Percentiles rank a stretch among this genome's conserved stretches.
Evolutionary conservation across 176 grass and related monocot genomes (phyloP).

Genomic region (Typha latifolia): DNA sequence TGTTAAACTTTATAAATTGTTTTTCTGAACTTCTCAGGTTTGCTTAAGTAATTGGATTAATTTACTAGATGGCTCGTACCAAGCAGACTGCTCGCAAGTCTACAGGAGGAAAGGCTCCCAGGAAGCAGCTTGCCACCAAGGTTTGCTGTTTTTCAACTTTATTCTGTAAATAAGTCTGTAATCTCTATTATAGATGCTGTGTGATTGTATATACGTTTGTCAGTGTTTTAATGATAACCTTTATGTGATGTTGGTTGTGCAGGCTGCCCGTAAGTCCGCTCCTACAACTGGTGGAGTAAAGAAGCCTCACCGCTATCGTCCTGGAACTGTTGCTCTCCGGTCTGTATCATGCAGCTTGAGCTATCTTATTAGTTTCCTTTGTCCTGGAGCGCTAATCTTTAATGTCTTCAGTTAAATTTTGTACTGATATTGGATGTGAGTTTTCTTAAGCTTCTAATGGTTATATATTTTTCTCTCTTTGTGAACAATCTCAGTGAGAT

Average conservation of each 20-base stretch:
- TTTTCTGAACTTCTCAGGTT: neutral
- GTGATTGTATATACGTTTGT: neutral
- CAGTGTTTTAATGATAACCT: neutral
- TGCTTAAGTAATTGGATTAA: conserved; percentile 2
- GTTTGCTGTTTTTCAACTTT: conserved; percentile 19
- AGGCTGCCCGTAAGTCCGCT: conserved; percentile 59
- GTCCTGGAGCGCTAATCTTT: too few relatives aligned
- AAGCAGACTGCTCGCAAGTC: conserved; percentile 67
- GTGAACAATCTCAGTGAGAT: conserved; percentile 29
- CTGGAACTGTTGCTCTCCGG: conserved; percentile 64
- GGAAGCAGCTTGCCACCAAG: conserved; percentile 64
- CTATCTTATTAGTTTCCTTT: neutral
- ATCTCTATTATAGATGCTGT: too few relatives aligned
- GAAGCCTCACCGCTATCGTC: conserved; percentile 69
- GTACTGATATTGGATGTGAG: too few relatives aligned
- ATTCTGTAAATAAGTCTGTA: neutral
- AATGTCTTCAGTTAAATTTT: too few relatives aligned
- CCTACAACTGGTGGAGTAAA: conserved; percentile 64
- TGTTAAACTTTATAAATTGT: neutral
- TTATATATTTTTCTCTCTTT: neutral
- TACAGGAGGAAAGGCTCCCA: conserved; percentile 49
- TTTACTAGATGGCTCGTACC: conserved; percentile 50
- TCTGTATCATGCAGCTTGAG: neutral
- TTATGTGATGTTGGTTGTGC: neutral
- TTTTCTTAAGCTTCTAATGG: too few relatives aligned